Evolutionary conservation across 257 asterid species (phyloP).

Genomic region (Jacaranda mimosifolia): DNA sequence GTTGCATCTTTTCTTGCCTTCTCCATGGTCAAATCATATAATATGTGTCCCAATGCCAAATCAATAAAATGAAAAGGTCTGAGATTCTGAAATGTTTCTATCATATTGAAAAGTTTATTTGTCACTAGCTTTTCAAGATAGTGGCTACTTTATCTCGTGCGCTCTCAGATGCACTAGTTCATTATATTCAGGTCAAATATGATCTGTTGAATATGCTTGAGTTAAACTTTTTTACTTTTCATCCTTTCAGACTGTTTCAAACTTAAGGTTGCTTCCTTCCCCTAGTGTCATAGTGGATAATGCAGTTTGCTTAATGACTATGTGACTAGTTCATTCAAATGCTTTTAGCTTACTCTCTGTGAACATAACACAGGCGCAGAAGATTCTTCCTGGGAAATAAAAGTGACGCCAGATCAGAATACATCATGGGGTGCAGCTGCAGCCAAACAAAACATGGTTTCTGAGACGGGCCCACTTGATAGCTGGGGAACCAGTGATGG

Average conservation of each 20-base stretch:
- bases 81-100: slow-evolving; percentile 5
- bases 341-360: slow-evolving; percentile 16
- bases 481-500: slow-evolving; percentile 69
- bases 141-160: background rate
- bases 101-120: background rate
- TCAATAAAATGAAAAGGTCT: background rate
- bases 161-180: slow-evolving; percentile 31
- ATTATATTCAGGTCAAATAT: slow-evolving; percentile 20
- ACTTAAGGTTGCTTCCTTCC: slow-evolving; percentile 22
- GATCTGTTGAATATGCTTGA: slow-evolving; percentile 5
- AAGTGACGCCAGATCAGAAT: slow-evolving; percentile 52
- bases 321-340: slow-evolving; percentile 6
- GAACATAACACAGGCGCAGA: slow-evolving; percentile 44
- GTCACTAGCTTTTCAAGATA: slow-evolving; percentile 25
- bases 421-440: slow-evolving; percentile 79
- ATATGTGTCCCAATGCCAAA: background rate
- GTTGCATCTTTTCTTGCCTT: slow-evolving; percentile 1
- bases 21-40: background rate
- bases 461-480: slow-evolving; percentile 46
- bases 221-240: slow-evolving; percentile 28
- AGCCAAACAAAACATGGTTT: slow-evolving; percentile 43
- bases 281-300: slow-evolving; percentile 3
- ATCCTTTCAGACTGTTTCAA: slow-evolving; percentile 11
- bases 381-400: slow-evolving; percentile 68
- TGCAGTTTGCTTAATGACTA: background rate